These are phyloP conservation scores for Macadamia tetraphylla DNA, from an alignment of 164 flowering plant genomes.

Conservation along the genomic window DNA sequence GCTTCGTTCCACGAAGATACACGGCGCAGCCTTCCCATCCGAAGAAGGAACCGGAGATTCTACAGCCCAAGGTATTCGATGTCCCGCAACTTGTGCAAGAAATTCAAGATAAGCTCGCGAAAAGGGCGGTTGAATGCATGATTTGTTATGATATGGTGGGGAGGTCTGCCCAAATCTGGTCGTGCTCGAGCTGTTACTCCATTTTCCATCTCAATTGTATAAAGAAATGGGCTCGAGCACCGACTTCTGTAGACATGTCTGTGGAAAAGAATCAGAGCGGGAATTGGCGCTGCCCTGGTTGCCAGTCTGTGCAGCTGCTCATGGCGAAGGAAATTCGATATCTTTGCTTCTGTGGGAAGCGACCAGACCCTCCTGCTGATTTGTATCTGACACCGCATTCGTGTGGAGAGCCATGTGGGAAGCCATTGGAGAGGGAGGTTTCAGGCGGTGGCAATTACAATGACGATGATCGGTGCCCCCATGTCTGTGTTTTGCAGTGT, in stretches of 20 bases:
- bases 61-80: conserved; percentile 20
- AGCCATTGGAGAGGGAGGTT: conserved; percentile 53
- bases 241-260: conserved; percentile 64
- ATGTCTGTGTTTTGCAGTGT: conserved; percentile 86
- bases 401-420: conserved; percentile 94
- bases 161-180: conserved; percentile 85
- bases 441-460: conserved; percentile 26
- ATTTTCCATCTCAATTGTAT: conserved; percentile 82
- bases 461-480: conserved; percentile 58
- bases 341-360: conserved; percentile 79
- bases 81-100: conserved; percentile 90
- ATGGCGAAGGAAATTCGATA: conserved; percentile 69
- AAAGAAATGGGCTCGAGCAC: conserved; percentile 96
- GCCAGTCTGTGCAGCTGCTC: conserved; percentile 80
- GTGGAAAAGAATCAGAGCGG: conserved; percentile 73
- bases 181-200: conserved; percentile 86
- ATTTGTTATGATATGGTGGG: conserved; percentile 94
- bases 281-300: conserved; percentile 98
- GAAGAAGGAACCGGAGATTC: neutral
- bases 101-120: conserved; percentile 76
- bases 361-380: conserved; percentile 79
- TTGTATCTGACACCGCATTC: conserved; percentile 91
- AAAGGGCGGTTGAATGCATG: conserved; percentile 86
- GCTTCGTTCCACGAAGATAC: conserved; percentile 17
- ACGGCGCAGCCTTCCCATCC: conserved; percentile 14